Base-by-base conservation (phyloP, 176 grass and related monocot species). In the Hordeum marinum region DNA sequence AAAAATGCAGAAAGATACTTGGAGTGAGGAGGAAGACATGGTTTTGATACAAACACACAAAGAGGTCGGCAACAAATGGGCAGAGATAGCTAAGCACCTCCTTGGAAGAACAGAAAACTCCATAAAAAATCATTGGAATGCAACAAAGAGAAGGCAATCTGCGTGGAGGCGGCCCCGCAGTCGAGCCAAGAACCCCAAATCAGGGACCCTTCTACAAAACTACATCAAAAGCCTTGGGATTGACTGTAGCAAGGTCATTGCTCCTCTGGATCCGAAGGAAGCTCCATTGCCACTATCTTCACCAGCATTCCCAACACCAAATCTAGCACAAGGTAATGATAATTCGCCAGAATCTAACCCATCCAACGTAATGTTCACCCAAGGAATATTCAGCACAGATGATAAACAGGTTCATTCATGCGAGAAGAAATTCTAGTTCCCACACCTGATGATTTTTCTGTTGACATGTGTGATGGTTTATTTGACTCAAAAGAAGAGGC, bases 71-170 rank as follows among this genome's bases (percentile, higher is more conserved):
- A 99, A 99, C 91, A 96, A 85, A 86, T 99, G 96, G 96, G 88
- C 91, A 11, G 91, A 99, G 88, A 96, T 99, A 60, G 88, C 96
- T 3, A 99, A 99, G 66, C 78, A 72, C 36, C 88, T 99, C 41
- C 91, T 91, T 1, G 96, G 96, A 4, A 89, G 93, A 70, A 99
- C 96, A 5, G 93, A 99, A 12, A 99, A 99, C 79, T 94, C 96
- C 12, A 92, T 96, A 50, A 99, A 99, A 63, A 99, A 99, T n/a
- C 96, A 94, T 3, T 96, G 96, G 96, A 99, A 99, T 62, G 94
- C 96, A 52, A 99, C 96, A 4, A 99, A 96, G 65, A 80, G 96
- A 17, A 84, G 86, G 76, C 93, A 94, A 24, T 92, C 91, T 54
- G 86, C 88, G 18, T 60, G 85, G 5, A 80, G 90, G 36, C 59